Evolutionary conservation across 345 rosid species (phyloP), one percentile per base, ranked within the genome.

Genomic region (Pistacia integerrima): DNA sequence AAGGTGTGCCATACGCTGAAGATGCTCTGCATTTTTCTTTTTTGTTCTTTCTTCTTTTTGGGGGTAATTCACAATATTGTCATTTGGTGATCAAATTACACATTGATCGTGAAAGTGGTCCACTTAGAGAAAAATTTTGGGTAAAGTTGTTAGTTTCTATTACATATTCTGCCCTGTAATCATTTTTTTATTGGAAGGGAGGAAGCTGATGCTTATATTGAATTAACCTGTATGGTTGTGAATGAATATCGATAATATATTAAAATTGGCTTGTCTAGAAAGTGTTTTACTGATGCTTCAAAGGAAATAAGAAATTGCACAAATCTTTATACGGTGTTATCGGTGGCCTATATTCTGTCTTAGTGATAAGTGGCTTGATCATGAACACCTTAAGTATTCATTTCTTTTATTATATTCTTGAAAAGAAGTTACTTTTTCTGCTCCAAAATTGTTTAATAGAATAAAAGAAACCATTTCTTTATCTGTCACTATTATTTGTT

Each of bases 1-100:
- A 90, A 92, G 99, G 97, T 95, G 68, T 59, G 35, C 38, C 25
- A 56, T 75, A 35, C 46, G 48, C 35, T 67, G 35, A 67, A 30
- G 14, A 51, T 33, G 51, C 16, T 38, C 57, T 35, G 2, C 11
- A 6, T 49, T 11, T 48, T 70, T 44, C n/a, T 35, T 69, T 0
- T n/a, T 28, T 8, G 17, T 44, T 55, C 58, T 64, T 9, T 2
- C 12, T 70, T 52, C 8, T 25, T 41, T 41, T 5, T 8, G 46
- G 57, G 70, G 36, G 18, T 46, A 25, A 13, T 67, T 48, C 48
- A 8, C 13, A 35, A 16, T 10, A 16, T 18, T 14, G 60, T 11
- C 46, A 69, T 52, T 14, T 30, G 4, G 25, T 54, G 16, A 51
- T 52, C 28, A 52, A 69, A 30, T 17, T 4, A 28, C 18, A 4